These are phyloP conservation scores for Euptelea pleiosperma DNA, from an alignment of 164 flowering plant species.

Conservation along the genomic window DNA sequence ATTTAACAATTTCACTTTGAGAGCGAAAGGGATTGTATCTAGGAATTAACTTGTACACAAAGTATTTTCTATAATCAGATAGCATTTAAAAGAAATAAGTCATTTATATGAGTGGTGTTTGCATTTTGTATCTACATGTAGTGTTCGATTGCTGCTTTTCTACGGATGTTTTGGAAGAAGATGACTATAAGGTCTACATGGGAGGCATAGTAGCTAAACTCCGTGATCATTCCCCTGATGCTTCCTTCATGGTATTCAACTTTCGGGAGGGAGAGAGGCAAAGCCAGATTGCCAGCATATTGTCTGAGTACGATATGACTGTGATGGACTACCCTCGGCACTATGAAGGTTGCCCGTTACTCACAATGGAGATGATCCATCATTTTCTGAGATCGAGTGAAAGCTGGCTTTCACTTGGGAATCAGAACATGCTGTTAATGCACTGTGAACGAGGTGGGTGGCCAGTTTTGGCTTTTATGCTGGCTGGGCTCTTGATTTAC, in stretches of 20 bases:
- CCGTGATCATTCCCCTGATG: constrained; percentile 67
- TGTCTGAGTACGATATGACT: constrained; percentile 75
- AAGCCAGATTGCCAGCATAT: constrained; percentile 46
- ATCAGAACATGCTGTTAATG: constrained; percentile 73
- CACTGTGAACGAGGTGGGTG: constrained; percentile 95
- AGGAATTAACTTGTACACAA: too few species aligned
- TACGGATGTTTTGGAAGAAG: constrained; percentile 58
- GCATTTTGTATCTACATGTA: constrained; percentile 22
- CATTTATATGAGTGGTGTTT: not conserved
- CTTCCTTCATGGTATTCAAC: constrained; percentile 81
- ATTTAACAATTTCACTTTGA: too few species aligned
- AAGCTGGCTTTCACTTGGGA: constrained; percentile 89
- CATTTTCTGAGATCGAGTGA: constrained; percentile 87
- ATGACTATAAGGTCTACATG: constrained; percentile 61
- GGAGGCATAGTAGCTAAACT: constrained; percentile 63
- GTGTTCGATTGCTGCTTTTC: constrained; percentile 93
- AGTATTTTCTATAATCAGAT: not conserved
- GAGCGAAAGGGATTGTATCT: too few species aligned
- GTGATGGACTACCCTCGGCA: constrained; percentile 95
- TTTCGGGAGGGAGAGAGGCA: constrained; percentile 60
- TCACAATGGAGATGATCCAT: constrained; percentile 78
- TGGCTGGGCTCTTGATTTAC: constrained; percentile 82
- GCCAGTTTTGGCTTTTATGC: constrained; percentile 93
- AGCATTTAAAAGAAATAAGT: too few species aligned
- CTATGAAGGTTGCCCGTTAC: constrained; percentile 83